Percentiles rank a stretch among this genome's conserved stretches.
These are phyloP conservation scores for Amanita phalloides DNA, from an alignment of 768 basidiomycete genomes.

Conservation along the genomic window DNA sequence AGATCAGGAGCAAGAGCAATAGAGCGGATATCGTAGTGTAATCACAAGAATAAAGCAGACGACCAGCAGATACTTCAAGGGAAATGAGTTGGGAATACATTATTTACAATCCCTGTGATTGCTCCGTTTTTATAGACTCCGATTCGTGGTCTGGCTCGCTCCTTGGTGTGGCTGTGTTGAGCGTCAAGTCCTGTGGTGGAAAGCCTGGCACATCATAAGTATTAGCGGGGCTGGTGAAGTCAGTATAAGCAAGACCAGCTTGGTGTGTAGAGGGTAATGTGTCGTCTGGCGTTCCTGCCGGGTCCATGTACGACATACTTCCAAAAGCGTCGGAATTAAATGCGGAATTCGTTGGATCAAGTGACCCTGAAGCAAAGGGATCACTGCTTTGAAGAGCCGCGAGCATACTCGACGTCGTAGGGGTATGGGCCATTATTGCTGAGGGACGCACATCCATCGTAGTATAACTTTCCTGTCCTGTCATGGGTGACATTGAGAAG, in stretches of 20 bases:
- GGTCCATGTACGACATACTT: slow-evolving; percentile 69
- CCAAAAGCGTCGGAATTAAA: slow-evolving; percentile 65
- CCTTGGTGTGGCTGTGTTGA: slow-evolving; percentile 39
- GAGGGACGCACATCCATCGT: slow-evolving; percentile 50
- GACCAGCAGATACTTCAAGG: slow-evolving; percentile 10
- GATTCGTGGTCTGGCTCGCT: slow-evolving; percentile 55
- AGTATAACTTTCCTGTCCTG: slow-evolving; percentile 72
- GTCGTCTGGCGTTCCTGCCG: slow-evolving; percentile 54
- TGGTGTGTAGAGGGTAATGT: slow-evolving; percentile 46
- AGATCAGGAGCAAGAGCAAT: slow-evolving; percentile 4
- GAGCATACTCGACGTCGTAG: slow-evolving; percentile 86
- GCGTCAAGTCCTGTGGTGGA: slow-evolving; percentile 53
- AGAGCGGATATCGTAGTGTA: not conserved
- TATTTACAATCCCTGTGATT: slow-evolving; percentile 23
- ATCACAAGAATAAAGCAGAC: slow-evolving; percentile 6
- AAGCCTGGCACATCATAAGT: slow-evolving; percentile 67
- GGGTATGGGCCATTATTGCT: slow-evolving; percentile 66
- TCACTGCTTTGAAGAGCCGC: slow-evolving; percentile 71
- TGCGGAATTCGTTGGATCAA: slow-evolving; percentile 51
- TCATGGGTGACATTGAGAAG: slow-evolving; percentile 82
- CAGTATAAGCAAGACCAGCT: slow-evolving; percentile 57
- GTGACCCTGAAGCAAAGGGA: slow-evolving; percentile 49
- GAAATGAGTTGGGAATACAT: slow-evolving; percentile 8
- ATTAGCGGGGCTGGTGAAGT: slow-evolving; percentile 51
- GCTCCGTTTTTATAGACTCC: slow-evolving; percentile 62